Base-by-base conservation (phyloP, 139 green algal species). In the Chlamydomonas urium region DNA sequence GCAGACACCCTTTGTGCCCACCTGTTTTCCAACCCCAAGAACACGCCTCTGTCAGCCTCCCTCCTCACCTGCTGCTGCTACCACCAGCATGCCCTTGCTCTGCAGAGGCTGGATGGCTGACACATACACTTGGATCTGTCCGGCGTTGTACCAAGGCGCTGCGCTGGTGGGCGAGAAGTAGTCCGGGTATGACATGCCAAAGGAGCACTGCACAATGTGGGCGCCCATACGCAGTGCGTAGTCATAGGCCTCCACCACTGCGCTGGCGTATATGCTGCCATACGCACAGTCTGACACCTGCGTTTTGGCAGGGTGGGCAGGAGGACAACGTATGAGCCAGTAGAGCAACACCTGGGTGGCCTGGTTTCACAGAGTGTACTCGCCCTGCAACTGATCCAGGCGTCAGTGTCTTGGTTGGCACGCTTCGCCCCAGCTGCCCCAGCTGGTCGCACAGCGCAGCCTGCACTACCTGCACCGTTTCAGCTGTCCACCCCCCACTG, bases 261-360 rank as follows among this genome's bases (percentile, higher is more conserved):
- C 36, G 29, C 29, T 42, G 4, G 70, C 38, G 24, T 67, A 75
- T 17, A 76, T 76, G 59, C 17, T 65, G 29, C 70, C 59, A 23
- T 48, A 38, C 38, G 47, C 3, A 58, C 70, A 76, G 70, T 76
- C 70, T 48, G 69, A 32, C 35, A 75, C 69, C 66, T 67, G 17
- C 17, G 42, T 53, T 10, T 53, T 62, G 53, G 53, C 23, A 50
- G 42, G 42, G 42, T 8, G 42, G 42, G 42, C 10, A 14, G 42
- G 42, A 50, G 10, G 42, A 50, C 42, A 50, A 14, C 8, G 42
- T 50, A 8, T 24, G 14, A 50, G 10, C 42, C 42, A 50, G 42
- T 14, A 50, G 42, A 14, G 42, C 42, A 50, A 14, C 14, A n/a
- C n/a, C n/a, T n/a, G n/a, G n/a, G 8, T 47, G 37, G 29, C 38